Percentiles rank a stretch among this genome's conserved stretches.
Conservation (phyloP, 345 rosid species). For the Excoecaria agallocha region DNA sequence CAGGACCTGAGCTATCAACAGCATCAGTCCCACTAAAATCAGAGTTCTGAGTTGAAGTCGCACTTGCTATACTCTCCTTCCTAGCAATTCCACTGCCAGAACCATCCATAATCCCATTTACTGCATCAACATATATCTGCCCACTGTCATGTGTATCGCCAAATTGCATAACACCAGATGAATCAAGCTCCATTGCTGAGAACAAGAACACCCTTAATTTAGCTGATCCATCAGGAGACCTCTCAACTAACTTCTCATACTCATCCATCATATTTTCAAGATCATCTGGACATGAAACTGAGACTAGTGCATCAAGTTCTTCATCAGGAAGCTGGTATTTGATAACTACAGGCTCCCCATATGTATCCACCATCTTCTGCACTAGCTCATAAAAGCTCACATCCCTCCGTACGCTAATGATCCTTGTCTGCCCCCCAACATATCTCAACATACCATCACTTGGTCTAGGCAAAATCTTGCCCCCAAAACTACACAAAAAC, state of each 20-base stretch:
- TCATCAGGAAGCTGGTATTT: slow-evolving; percentile 83
- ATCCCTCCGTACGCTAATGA: slow-evolving; percentile 55
- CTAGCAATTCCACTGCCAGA: slow-evolving; percentile 32
- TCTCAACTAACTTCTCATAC: slow-evolving; percentile 61
- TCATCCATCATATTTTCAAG: slow-evolving; percentile 83
- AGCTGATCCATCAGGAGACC: slow-evolving; percentile 64
- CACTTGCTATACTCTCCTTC: slow-evolving; percentile 67
- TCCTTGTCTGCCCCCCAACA: slow-evolving; percentile 73
- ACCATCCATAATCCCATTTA: slow-evolving; percentile 52
- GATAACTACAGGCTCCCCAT: slow-evolving; percentile 52
- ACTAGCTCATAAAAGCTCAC: slow-evolving; percentile 47
- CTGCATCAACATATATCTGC: slow-evolving; percentile 67
- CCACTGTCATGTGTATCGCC: slow-evolving; percentile 55
- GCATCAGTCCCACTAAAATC: slow-evolving; percentile 53
- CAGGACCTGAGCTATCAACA: slow-evolving; percentile 37
- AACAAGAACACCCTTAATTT: slow-evolving; percentile 71
- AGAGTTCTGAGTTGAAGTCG: slow-evolving; percentile 61
- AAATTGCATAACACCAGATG: slow-evolving; percentile 44
- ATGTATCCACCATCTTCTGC: slow-evolving; percentile 54
- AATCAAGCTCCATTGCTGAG: slow-evolving; percentile 48
- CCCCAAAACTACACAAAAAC: slow-evolving; percentile 73
- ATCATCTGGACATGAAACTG: slow-evolving; percentile 71
- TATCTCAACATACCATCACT: slow-evolving; percentile 73
- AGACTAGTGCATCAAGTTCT: slow-evolving; percentile 80
- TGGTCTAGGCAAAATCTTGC: slow-evolving; percentile 77